Base-by-base conservation (phyloP, 768 basidiomycete species). In the Hortiboletus campestris region DNA sequence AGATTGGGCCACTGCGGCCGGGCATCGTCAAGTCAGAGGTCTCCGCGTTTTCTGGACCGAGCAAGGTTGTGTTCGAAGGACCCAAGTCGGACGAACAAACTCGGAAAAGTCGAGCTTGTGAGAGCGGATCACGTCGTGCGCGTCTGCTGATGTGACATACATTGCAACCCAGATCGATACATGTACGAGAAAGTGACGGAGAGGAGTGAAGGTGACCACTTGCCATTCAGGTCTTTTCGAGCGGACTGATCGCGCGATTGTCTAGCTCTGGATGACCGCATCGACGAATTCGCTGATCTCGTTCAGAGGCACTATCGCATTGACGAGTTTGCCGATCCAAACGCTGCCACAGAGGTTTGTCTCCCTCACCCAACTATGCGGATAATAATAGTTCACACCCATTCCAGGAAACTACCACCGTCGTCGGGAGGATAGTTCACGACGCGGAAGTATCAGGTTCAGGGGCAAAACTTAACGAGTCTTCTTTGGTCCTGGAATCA, bases 101-200 rank as follows among this genome's bases (percentile, higher is more conserved):
- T 25, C 72, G 65, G 40, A 81, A 76, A 55, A 75, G 72, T 52
- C 80, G 85, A 34, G 75, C 78, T 35, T 89, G 89, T 89, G 67
- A 77, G 85, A 55, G 6, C 50, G 20, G n/a, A 25, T 17, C 25
- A 39, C 28, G 35, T 6, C 20, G 19, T 16, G 40, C 29, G 40
- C 17, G 29, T 31, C 19, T 47, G 11, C 32, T 57, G 45, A 62
- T 51, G 25, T 25, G 40, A 43, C 34, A 36, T 36, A 43, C 34
- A 36, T 36, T 22, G 16, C 11, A 32, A 42, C 12, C 36, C 61
- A 91, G 89, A 87, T 79, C 83, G 90, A 29, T 98, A 98, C 69
- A 95, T 96, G 94, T 94, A 90, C 65, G 94, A 98, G 71, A 94
- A 91, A 73, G 78, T 89, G 25, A 83, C 84, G 2, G 90, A 91